phyloP scores from a whole-genome alignment of 2,329 filamentous ascomycete genomes.

The Hypoxylon sp. region DNA sequence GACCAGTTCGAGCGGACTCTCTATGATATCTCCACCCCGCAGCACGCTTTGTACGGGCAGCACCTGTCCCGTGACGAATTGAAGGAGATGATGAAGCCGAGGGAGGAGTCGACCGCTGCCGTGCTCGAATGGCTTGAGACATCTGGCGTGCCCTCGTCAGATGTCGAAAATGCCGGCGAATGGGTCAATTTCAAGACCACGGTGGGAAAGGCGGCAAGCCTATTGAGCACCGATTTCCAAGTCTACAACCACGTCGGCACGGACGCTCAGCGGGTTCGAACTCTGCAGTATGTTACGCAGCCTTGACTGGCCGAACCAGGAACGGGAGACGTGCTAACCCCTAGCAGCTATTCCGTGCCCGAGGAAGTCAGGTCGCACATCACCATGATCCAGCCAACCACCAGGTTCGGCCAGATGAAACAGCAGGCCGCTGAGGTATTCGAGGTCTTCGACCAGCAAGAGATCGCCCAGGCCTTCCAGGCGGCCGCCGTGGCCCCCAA shows the following conservation, averaged over 20 bases:
- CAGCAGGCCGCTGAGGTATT: conserved; percentile 53
- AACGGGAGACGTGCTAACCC: conserved; percentile 17
- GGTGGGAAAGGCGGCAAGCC: conserved; percentile 59
- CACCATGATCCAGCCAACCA: conserved; percentile 71
- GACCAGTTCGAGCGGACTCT: conserved; percentile 64
- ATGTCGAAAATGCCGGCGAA: conserved; percentile 53
- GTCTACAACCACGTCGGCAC: conserved; percentile 59
- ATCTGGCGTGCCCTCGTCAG: conserved; percentile 58
- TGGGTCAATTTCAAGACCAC: conserved; percentile 68
- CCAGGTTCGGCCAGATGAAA: conserved; percentile 62
- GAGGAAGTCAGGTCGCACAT: conserved; percentile 61
- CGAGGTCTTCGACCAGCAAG: conserved; percentile 44
- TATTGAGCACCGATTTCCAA: conserved; percentile 66
- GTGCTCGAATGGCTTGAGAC: conserved; percentile 64
- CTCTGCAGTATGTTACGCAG: conserved; percentile 42
- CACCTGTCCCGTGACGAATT: conserved; percentile 69
- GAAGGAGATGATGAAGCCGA: conserved; percentile 41
- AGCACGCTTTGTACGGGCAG: conserved; percentile 64
- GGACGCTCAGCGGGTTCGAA: conserved; percentile 57
- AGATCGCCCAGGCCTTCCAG: conserved; percentile 23
- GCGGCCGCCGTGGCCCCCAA: conserved; percentile 27
- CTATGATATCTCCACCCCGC: conserved; percentile 68
- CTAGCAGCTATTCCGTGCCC: conserved; percentile 66
- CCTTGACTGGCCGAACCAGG: neutral
- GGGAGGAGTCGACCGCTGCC: conserved; percentile 53